Base-by-base conservation (phyloP, 805 yeast genomes). In the Sungouiella blattae region DNA sequence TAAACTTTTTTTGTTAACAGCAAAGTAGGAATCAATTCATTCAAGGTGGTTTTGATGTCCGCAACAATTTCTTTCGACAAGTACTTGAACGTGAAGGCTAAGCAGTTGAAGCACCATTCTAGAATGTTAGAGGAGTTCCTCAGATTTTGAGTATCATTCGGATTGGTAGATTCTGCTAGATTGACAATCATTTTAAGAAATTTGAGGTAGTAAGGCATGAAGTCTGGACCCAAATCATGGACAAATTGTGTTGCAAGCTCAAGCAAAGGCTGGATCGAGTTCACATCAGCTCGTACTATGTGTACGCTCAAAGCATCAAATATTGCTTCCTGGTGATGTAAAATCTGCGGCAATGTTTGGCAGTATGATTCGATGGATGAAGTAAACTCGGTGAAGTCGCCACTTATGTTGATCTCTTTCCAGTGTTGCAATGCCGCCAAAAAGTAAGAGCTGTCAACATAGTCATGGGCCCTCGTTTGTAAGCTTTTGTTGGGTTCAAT, bases 221-320 rank as follows among this genome's bases (percentile, higher is more conserved):
- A 93, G 47, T 91, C 98, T 2, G 91, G 82, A 7, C 96, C 97
- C 43, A 91, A 64, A 64, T 91, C 98, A 49, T 87, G 96, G 26
- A 88, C 80, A 49, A 93, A 83, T 52, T 88, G 95, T 0, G 95
- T 76, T 16, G 88, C 57, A 35, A 65, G 55, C 54, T 93, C 98
- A 33, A 87, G 59, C 18, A 87, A 54, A 3, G 98, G 91, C 56
- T 88, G 93, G 29, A 85, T 62, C 1, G 96, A 78, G 37, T 82
- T 65, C 15, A 71, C 69, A 53, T 93, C 95, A 41, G 80, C 76
- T 24, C 66, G 60, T 12, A 57, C 50, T 25, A 83, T 71, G 37
- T 73, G 71, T 7, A 44, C 44, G 18, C 60, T 53, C 24, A 93
- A 61, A 4, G 71, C 46, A 5, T 70, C 67, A 18, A 56, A 84